Evolutionary conservation across 1,284 basidiomycete genomes (phyloP).

Genomic region (Ustilago trichophora): DNA sequence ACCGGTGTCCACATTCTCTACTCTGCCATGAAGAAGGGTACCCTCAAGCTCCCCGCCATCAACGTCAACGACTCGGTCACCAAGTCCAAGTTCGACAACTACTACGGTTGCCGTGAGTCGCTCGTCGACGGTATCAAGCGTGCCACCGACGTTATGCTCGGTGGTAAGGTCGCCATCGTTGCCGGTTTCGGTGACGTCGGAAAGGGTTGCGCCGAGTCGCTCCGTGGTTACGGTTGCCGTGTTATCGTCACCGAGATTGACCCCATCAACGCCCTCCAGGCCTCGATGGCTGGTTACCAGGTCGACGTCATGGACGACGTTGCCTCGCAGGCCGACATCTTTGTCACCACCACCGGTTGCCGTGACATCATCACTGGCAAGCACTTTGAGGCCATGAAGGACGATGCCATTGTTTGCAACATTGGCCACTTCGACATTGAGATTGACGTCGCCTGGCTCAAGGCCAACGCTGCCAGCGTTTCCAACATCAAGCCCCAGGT

Average conservation of each 20-base stretch:
- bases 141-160: slow-evolving; percentile 99
- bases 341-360: slow-evolving; percentile 99
- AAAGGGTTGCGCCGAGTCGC: slow-evolving; percentile 98
- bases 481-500: slow-evolving; percentile 99
- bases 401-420: slow-evolving; percentile 99
- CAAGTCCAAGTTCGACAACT: slow-evolving; percentile 93
- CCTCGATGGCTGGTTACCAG: slow-evolving; percentile 99
- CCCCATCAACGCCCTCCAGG: slow-evolving; percentile 99
- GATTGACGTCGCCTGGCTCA: slow-evolving; percentile 98
- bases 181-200: slow-evolving; percentile 99
- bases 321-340: slow-evolving; percentile 86
- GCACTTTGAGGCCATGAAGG: slow-evolving; percentile 94
- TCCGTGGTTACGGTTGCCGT: slow-evolving; percentile 94
- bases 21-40: slow-evolving; percentile 94
- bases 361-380: slow-evolving; percentile 93
- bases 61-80: slow-evolving; percentile 97
- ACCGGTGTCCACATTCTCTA: slow-evolving; percentile 99
- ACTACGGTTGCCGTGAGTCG: slow-evolving; percentile 85
- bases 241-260: slow-evolving; percentile 98
- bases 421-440: slow-evolving; percentile 99
- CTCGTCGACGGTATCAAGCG: slow-evolving; percentile 99
- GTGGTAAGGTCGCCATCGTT: slow-evolving; percentile 98
- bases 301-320: slow-evolving; percentile 98
- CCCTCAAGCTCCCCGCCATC: slow-evolving; percentile 96
- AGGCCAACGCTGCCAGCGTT: slow-evolving; percentile 84